Percentiles rank a stretch among this genome's conserved stretches.
Conservation (phyloP, 2,329 filamentous ascomycete species). For the Sporothrix brunneoviolacea region DNA sequence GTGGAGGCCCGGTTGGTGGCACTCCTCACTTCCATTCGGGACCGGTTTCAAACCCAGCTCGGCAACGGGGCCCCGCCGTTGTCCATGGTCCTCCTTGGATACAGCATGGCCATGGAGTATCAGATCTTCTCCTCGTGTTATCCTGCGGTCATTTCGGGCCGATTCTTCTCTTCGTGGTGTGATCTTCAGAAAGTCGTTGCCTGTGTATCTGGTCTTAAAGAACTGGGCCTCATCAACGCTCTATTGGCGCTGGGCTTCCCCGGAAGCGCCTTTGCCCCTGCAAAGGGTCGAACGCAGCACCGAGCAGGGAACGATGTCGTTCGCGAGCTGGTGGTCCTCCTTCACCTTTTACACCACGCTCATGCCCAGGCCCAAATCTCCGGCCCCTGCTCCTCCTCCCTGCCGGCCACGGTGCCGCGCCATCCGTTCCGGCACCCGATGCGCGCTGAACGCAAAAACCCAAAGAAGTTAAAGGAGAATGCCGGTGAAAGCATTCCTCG, state of each 20-base stretch:
- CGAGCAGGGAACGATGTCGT: constrained; percentile 3
- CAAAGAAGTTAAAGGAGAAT: not conserved
- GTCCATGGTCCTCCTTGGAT: not conserved
- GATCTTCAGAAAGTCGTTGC: not conserved
- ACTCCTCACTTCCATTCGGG: not conserved
- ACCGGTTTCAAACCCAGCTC: not conserved
- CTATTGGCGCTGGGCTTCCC: not conserved
- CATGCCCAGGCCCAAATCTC: not conserved
- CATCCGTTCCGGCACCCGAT: not conserved
- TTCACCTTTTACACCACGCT: constrained; percentile 1
- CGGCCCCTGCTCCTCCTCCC: not conserved
- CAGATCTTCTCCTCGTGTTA: not conserved
- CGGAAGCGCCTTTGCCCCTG: not conserved
- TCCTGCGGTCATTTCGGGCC: not conserved
- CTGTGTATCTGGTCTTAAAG: not conserved
- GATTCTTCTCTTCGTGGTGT: not conserved
- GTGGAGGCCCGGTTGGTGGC: not conserved
- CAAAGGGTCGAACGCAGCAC: not conserved
- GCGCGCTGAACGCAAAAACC: not conserved
- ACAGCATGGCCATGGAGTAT: not conserved
- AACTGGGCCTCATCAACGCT: not conserved
- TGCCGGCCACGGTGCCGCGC: not conserved
- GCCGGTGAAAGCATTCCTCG: not conserved
- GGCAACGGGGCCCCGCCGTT: not conserved
- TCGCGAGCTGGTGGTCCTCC: not conserved